Conservation (phyloP, 2,329 filamentous ascomycete species). For the Cladophialophora bantiana region DNA sequence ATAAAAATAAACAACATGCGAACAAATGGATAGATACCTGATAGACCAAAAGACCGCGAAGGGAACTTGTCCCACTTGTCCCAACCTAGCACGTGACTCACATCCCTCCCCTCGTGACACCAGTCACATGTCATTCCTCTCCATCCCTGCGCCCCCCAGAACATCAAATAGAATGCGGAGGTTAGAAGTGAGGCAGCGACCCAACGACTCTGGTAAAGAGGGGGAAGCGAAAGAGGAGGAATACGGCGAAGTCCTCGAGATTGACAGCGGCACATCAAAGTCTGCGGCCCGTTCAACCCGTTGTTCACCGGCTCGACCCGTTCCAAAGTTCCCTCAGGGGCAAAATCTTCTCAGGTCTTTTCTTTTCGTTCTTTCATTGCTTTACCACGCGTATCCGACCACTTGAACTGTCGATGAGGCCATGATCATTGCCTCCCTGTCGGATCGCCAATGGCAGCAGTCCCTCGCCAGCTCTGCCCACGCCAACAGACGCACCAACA, state of each 20-base stretch:
- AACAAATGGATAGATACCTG: neutral
- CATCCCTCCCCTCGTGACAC: neutral
- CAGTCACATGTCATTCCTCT: neutral
- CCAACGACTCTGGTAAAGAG: neutral
- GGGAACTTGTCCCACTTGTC: neutral
- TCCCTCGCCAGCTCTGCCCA: slow-evolving; percentile 5
- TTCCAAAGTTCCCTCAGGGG: slow-evolving; percentile 7
- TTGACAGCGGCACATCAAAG: neutral
- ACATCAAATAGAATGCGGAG: slow-evolving; percentile 5
- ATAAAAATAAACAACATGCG: slow-evolving; percentile 15
- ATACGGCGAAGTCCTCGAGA: neutral
- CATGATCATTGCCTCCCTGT: neutral
- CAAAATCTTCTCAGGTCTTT: slow-evolving; percentile 1
- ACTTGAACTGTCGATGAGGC: neutral
- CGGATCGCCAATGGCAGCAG: slow-evolving; percentile 11
- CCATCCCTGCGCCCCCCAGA: neutral
- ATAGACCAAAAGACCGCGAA: neutral
- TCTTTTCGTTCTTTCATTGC: neutral
- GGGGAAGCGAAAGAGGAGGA: neutral
- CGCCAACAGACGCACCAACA: slow-evolving; percentile 13
- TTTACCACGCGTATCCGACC: slow-evolving; percentile 8
- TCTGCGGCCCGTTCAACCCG: slow-evolving; percentile 8
- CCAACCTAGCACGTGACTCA: neutral
- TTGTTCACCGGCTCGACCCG: slow-evolving; percentile 24
- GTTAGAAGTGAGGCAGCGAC: slow-evolving; percentile 34